Base-by-base conservation (phyloP, 192 early-diverging fungal species). In the Backusella liffmaniae region DNA sequence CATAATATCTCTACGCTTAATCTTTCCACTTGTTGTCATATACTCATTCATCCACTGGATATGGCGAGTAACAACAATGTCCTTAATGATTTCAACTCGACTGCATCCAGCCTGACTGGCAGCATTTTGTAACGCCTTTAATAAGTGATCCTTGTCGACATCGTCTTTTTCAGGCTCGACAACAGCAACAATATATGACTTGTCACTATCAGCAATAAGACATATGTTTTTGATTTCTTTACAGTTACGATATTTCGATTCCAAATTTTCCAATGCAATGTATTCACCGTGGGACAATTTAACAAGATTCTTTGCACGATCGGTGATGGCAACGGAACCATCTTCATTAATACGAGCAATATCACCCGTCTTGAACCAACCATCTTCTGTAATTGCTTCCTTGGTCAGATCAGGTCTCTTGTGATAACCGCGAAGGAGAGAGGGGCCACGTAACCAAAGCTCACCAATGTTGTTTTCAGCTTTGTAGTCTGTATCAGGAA, bases 271-370 rank as follows among this genome's bases (percentile, higher is more conserved):
- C 2, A 88, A 62, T 13, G 88, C 88, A 79, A 95, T 89, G 68
- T 90, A 90, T 70, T 94, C 94, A 42, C 92, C 94, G 79, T 94
- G 86, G 3, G 87, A 73, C 67, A 93, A 75, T 79, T 94, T 95
- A 79, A 95, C 89, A 30, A 95, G 68, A 77, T 94, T 94, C 87
- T 95, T 95, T 77, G 90, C 86, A 49, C 94, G 85, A 77, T 95
- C 95, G 70, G 91, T 94, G 79, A 96, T 93, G 35, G 84, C 77
- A 32, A 96, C 73, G 9, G 87, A 79, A 1, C 88, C 88, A 66
- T 87, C 81, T 4, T 69, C 51, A 34, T 85, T 80, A 71, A 84
- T 41, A 7, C 66, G 62, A 13, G 80, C 84, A 30, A 86, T 67
- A 42, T 90, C 88, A 23, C 86, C 86, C n/a, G 84, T 82, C 66